phyloP scores from a whole-genome alignment of 768 basidiomycete genomes.

The Calocera cornea region DNA sequence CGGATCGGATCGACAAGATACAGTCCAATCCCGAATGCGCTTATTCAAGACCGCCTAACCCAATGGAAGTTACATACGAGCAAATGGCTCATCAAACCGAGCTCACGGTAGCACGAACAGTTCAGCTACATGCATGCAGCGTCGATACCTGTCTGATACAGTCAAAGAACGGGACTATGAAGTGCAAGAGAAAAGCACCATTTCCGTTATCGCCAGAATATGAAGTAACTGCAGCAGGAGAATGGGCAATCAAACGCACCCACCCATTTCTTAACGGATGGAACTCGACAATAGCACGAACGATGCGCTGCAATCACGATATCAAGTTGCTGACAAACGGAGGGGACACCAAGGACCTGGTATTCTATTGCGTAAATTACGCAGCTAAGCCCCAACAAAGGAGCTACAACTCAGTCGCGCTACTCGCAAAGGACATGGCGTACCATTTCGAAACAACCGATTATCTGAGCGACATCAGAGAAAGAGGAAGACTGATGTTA shows the following conservation, averaged over 20 bases:
- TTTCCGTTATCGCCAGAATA: constrained; percentile 11
- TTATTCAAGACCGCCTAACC: constrained; percentile 28
- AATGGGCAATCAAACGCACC: constrained; percentile 13
- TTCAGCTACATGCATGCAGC: constrained; percentile 27
- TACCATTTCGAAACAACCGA: constrained; percentile 18
- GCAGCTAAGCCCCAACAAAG: constrained; percentile 27
- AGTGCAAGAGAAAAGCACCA: constrained; percentile 26
- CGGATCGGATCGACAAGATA: not conserved
- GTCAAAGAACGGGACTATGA: constrained; percentile 10
- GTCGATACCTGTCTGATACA: constrained; percentile 15
- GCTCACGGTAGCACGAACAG: constrained; percentile 21
- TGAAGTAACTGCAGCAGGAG: constrained; percentile 13
- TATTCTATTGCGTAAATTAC: constrained; percentile 29
- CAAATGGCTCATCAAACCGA: too few species aligned
- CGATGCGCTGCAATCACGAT: constrained; percentile 30
- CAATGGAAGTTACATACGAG: constrained; percentile 18
- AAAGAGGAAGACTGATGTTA: constrained; percentile 22
- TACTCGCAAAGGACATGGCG: constrained; percentile 23
- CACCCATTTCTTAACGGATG: constrained; percentile 17
- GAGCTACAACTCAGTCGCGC: constrained; percentile 26
- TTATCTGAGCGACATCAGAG: constrained; percentile 16
- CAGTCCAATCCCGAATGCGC: constrained; percentile 15
- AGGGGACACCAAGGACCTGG: constrained; percentile 23
- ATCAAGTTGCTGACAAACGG: constrained; percentile 30
- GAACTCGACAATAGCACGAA: constrained; percentile 20